A percentile compares a stretch with the other conserved stretches of the same genome.
Evolutionary conservation across 768 basidiomycete species (phyloP).

Genomic region (Boletus tomentosulus): DNA sequence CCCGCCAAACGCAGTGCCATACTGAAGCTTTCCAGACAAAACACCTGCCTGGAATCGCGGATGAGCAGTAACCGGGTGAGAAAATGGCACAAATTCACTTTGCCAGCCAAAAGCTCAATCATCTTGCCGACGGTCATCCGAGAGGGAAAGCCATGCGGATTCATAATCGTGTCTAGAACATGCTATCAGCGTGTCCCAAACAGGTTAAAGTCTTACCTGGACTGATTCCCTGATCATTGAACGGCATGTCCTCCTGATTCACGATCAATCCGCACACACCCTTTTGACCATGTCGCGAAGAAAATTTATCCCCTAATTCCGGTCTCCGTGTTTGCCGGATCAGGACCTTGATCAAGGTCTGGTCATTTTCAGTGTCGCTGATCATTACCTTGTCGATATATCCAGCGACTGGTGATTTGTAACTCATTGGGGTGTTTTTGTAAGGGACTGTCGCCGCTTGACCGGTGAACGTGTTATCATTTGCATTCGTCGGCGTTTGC

Average conservation of each 20-base stretch:
- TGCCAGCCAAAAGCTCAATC: slow-evolving; percentile 96
- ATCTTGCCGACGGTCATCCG: slow-evolving; percentile 99
- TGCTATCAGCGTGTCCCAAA: slow-evolving; percentile 10
- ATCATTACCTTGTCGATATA: slow-evolving; percentile 98
- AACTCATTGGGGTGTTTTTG: slow-evolving; percentile 87
- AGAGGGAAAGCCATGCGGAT: slow-evolving; percentile 98
- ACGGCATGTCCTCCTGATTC: slow-evolving; percentile 98
- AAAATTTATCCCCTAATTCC: slow-evolving; percentile 98
- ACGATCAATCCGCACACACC: slow-evolving; percentile 99
- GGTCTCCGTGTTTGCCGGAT: slow-evolving; percentile 95
- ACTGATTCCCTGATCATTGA: slow-evolving; percentile 95
- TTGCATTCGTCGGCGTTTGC: slow-evolving; percentile 92
- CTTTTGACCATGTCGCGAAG: slow-evolving; percentile 96
- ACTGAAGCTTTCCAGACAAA: slow-evolving; percentile 81
- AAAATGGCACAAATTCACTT: slow-evolving; percentile 44
- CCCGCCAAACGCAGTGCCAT: slow-evolving; percentile 96
- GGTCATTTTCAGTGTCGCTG: slow-evolving; percentile 94
- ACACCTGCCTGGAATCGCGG: slow-evolving; percentile 70
- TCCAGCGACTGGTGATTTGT: slow-evolving; percentile 91
- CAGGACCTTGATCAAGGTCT: slow-evolving; percentile 94
- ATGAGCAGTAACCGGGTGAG: slow-evolving; percentile 3
- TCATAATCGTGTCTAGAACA: slow-evolving; percentile 94
- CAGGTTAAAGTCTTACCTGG: slow-evolving; percentile 56
- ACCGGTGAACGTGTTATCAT: slow-evolving; percentile 83
- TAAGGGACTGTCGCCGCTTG: slow-evolving; percentile 82